Evolutionary conservation across 257 asterid genomes (phyloP), one percentile per base, ranked within the genome.

Genomic region (Penstemon newberryi): DNA sequence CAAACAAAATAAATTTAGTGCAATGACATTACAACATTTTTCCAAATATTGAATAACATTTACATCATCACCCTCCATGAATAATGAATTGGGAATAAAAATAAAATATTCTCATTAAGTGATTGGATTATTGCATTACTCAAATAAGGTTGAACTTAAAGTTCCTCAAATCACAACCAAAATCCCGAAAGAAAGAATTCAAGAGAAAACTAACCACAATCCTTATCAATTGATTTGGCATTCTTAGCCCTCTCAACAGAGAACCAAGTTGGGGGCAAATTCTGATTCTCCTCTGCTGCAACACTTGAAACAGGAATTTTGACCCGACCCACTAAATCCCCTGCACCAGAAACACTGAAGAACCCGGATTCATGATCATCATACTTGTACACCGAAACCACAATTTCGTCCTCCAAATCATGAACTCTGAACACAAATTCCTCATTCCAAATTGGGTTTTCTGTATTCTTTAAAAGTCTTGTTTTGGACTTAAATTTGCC

Each of bases 241-340:
- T 57, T 73, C 77, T 86, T 87, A 53, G 77, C 79, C 72, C 73
- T 80, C 68, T 77, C 78, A 59, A 92, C 54, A 5, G 92, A 71
- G 56, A 92, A 92, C 96, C 97, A 92, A 77, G 95, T 86, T 0
- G 97, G 89, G 2, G 89, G 89, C 91, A 92, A 65, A 62, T 39
- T 78, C 79, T 79, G 88, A 55, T 80, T 82, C 79, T 85, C 94
- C 73, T 90, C 97, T 7, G 80, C 78, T 8, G 76, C 84, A 64
- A 92, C 80, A n/a, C 78, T 79, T 86, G 79, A 75, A 19, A 88
- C 73, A 15, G 98, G 94, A 81, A 90, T 78, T 84, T 56, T 81
- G 63, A 92, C 85, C 81, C 86, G 85, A 69, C 93, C 95, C 82
- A 79, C 79, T 44, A 84, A 67, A 44, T 82, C 86, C 64, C 88